These are phyloP conservation scores for Podaxis sp. DNA, from an alignment of 768 basidiomycete species.

Conservation along the genomic window DNA sequence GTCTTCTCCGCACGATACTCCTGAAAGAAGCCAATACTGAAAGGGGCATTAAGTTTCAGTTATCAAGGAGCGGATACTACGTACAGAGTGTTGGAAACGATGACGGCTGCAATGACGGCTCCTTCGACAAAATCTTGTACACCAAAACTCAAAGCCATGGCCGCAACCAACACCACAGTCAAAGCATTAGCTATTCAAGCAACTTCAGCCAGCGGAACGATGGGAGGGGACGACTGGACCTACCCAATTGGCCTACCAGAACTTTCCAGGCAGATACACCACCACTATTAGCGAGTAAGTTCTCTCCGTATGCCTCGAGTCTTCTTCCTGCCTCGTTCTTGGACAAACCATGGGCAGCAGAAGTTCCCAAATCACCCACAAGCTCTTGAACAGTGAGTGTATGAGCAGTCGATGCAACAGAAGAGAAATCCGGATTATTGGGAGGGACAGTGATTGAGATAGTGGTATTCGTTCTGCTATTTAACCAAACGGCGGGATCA, in stretches of 20 bases:
- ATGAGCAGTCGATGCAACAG: conserved; percentile 31
- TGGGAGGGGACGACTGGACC: conserved; percentile 7
- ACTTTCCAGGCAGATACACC: conserved; percentile 34
- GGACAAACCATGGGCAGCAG: conserved; percentile 31
- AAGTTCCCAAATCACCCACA: conserved; percentile 29
- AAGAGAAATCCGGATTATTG: conserved; percentile 28
- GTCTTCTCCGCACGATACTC: conserved; percentile 50
- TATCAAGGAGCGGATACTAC: conserved; percentile 18
- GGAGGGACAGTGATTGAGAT: conserved; percentile 31
- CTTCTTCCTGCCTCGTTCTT: conserved; percentile 33
- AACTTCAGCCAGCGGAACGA: conserved; percentile 54
- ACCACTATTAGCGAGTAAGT: conserved; percentile 30
- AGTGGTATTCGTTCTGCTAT: conserved; percentile 31
- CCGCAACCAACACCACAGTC: conserved; percentile 32
- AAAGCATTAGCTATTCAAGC: conserved; percentile 49
- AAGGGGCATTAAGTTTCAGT: conserved; percentile 23
- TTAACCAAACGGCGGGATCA: conserved; percentile 21
- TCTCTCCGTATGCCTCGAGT: conserved; percentile 31
- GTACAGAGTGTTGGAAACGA: conserved; percentile 39
- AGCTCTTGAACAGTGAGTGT: conserved; percentile 28
- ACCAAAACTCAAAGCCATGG: conserved; percentile 52
- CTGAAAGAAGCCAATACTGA: conserved; percentile 42
- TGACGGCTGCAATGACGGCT: conserved; percentile 46
- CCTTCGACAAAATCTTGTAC: conserved; percentile 54
- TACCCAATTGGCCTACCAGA: conserved; percentile 35